These are phyloP conservation scores for Podospora pseudoanserina DNA, from an alignment of 495 filamentous ascomycete genomes.

Conservation along the genomic window DNA sequence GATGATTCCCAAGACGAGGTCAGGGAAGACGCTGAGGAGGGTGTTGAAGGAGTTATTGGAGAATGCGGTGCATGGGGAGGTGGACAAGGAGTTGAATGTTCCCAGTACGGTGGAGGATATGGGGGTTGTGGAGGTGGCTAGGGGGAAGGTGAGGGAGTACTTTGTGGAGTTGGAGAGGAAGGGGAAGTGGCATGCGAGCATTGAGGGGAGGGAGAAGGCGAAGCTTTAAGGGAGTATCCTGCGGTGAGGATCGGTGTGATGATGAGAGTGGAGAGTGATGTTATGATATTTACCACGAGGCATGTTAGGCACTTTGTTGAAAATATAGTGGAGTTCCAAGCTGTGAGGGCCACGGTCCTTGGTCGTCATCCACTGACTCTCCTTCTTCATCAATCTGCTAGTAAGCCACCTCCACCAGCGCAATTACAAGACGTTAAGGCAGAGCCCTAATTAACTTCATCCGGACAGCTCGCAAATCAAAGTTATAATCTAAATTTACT, in stretches of 20 bases:
- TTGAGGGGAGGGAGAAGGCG: slow-evolving; percentile 43
- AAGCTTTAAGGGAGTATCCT: slow-evolving; percentile 16
- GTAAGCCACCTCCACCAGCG: too few relatives aligned
- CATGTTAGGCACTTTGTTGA: too few relatives aligned
- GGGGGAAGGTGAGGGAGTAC: slow-evolving; percentile 46
- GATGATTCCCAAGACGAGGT: slow-evolving; percentile 91
- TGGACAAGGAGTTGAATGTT: slow-evolving; percentile 47
- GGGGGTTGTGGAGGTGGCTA: slow-evolving; percentile 47
- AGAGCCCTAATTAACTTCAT: too few relatives aligned
- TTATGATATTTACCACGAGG: too few relatives aligned
- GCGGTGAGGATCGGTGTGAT: not conserved
- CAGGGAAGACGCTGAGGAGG: slow-evolving; percentile 79
- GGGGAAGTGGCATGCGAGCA: slow-evolving; percentile 47
- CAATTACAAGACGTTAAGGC: too few relatives aligned
- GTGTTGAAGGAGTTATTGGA: slow-evolving; percentile 80
- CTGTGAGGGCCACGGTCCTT: too few relatives aligned
- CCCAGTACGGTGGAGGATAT: slow-evolving; percentile 56
- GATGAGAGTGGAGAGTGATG: not conserved
- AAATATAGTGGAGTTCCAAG: too few relatives aligned
- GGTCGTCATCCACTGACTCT: too few relatives aligned
- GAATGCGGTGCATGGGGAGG: slow-evolving; percentile 52
- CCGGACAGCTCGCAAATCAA: too few relatives aligned
- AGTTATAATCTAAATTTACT: too few relatives aligned
- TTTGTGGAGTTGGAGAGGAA: slow-evolving; percentile 38
- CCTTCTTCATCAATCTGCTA: too few relatives aligned